Evolutionary conservation across 345 rosid genomes (phyloP).

Genomic region (Aquilaria sinensis): DNA sequence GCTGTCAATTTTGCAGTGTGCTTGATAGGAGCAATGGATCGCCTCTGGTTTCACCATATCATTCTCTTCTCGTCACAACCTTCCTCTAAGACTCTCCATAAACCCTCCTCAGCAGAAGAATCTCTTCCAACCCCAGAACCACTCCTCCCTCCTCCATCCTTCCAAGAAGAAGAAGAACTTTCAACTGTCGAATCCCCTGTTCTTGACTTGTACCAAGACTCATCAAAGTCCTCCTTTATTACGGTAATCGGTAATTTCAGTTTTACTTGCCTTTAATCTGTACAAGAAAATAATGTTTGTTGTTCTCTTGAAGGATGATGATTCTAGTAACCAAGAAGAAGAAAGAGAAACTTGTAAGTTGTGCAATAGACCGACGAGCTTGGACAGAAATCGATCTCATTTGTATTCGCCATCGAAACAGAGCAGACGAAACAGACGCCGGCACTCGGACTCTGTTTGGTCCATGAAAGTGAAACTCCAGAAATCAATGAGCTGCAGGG

Average conservation of each 20-base stretch:
- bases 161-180: conserved; percentile 10
- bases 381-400: conserved; percentile 23
- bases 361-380: conserved; percentile 23
- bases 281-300: background rate
- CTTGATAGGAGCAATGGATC: conserved; percentile 43
- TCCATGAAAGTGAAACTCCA: conserved; percentile 8
- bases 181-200: conserved; percentile 1
- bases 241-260: background rate
- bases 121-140: conserved; percentile 11
- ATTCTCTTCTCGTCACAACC: conserved; percentile 24
- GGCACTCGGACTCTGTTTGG: conserved; percentile 6
- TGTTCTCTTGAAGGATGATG: conserved; percentile 16
- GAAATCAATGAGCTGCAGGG: conserved; percentile 34
- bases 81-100: conserved; percentile 13
- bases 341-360: conserved; percentile 4
- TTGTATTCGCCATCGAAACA: conserved; percentile 30
- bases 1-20: conserved; percentile 25
- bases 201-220: conserved; percentile 6
- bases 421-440: conserved; percentile 11
- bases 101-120: conserved; percentile 1
- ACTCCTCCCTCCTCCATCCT: conserved; percentile 13
- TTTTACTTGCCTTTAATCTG: background rate
- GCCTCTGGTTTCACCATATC: conserved; percentile 54
- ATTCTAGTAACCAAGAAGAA: conserved; percentile 6
- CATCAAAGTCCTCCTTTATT: conserved; percentile 1